Conservation (phyloP, 1,139 yeast genomes). For the Blastobotrys raffinosifermentans region DNA sequence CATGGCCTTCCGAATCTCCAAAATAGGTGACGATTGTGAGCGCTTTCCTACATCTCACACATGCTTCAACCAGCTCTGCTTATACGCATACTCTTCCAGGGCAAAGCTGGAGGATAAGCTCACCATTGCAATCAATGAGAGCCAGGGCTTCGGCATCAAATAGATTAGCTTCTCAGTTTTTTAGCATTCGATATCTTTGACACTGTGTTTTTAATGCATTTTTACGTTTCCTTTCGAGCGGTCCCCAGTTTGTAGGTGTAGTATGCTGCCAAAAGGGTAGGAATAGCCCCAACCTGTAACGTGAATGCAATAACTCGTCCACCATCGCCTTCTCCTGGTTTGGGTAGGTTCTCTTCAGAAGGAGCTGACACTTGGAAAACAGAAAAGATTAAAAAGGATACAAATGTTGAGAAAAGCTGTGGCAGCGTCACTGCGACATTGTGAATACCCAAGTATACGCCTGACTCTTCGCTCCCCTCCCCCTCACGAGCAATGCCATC, state of each 20-base stretch:
- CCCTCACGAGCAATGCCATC: constrained; percentile 10
- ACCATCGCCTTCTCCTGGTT: constrained; percentile 28
- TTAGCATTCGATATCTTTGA: background rate
- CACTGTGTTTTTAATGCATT: background rate
- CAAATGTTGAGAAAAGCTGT: constrained; percentile 36
- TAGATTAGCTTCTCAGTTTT: constrained; percentile 23
- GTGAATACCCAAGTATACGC: constrained; percentile 37
- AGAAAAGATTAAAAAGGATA: constrained; percentile 34
- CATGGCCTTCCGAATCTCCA: constrained; percentile 59
- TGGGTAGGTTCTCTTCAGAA: constrained; percentile 10
- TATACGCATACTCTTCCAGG: constrained; percentile 56
- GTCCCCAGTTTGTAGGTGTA: constrained; percentile 22
- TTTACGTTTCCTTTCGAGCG: background rate
- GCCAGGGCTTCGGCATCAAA: constrained; percentile 81
- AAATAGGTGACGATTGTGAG: constrained; percentile 46
- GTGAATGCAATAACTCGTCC: constrained; percentile 35
- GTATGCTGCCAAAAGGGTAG: constrained; percentile 33
- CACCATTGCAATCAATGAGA: constrained; percentile 61
- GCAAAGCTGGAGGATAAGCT: constrained; percentile 53
- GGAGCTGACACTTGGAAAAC: constrained; percentile 22
- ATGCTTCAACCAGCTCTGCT: constrained; percentile 82
- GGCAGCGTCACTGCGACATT: constrained; percentile 38
- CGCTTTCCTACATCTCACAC: constrained; percentile 85
- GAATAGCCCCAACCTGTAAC: constrained; percentile 32
- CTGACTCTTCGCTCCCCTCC: constrained; percentile 24